Evolutionary conservation across 164 flowering plant genomes (phyloP).

Genomic region (Protea cynaroides): DNA sequence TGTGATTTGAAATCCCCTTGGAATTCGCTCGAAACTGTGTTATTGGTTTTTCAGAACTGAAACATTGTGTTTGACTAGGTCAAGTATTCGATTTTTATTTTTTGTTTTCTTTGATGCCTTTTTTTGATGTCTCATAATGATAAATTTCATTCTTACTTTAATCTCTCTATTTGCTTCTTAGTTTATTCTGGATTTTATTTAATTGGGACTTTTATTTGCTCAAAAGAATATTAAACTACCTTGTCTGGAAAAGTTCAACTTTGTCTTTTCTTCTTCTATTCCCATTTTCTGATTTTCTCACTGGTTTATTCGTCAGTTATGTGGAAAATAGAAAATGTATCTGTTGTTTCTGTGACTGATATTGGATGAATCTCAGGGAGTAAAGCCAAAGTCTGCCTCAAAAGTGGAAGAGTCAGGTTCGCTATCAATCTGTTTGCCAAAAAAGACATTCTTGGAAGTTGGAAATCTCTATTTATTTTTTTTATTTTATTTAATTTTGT

Average conservation of each 20-base stretch:
- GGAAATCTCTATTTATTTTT: slow-evolving; percentile 5
- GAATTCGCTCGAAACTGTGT: slow-evolving; percentile 23
- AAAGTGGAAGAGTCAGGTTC: slow-evolving; percentile 62
- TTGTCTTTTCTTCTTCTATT: slow-evolving; percentile 30
- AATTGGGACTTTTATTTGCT: neutral
- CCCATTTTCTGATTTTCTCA: neutral
- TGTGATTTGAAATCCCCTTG: neutral
- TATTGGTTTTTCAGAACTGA: slow-evolving; percentile 8
- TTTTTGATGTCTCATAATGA: too few species aligned
- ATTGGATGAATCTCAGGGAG: slow-evolving; percentile 37
- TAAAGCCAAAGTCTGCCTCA: slow-evolving; percentile 26
- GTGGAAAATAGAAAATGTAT: neutral
- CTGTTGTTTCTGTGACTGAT: slow-evolving; percentile 10
- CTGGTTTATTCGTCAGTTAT: neutral
- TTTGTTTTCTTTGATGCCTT: neutral
- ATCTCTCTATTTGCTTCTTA: neutral
- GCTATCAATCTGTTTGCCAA: slow-evolving; percentile 10
- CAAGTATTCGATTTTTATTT: slow-evolving; percentile 14
- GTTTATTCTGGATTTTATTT: slow-evolving; percentile 12
- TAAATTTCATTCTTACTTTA: too few species aligned
- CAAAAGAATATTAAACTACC: too few species aligned
- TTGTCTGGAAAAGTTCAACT: slow-evolving; percentile 24
- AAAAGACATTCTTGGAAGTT: neutral
- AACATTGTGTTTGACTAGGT: slow-evolving; percentile 32
- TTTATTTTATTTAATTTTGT: slow-evolving; percentile 23